Conservation (phyloP, 345 rosid genomes). For the Populus tremula region DNA sequence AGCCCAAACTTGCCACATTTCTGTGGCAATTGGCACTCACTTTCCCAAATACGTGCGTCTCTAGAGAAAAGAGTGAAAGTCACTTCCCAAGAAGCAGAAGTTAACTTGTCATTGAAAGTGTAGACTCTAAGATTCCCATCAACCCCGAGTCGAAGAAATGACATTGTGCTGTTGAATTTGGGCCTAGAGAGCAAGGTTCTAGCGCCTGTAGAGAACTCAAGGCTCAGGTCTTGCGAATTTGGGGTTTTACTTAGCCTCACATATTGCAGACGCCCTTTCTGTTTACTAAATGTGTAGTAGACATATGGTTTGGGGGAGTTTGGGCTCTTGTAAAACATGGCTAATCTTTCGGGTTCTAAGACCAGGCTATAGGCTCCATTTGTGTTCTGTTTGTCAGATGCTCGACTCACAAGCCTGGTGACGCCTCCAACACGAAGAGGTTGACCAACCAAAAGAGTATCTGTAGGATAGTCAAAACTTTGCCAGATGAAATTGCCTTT, state of each 20-base stretch:
- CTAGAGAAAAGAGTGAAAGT: constrained; percentile 39
- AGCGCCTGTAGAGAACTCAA: neutral
- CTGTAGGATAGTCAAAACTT: constrained; percentile 50
- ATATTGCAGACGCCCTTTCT: constrained; percentile 6
- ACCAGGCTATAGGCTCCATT: constrained; percentile 58
- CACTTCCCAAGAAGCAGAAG: constrained; percentile 39
- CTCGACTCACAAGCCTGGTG: constrained; percentile 51
- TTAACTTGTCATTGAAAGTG: constrained; percentile 39
- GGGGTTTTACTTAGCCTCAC: constrained; percentile 5
- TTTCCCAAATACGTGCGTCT: constrained; percentile 16
- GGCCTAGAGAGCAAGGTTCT: constrained; percentile 16
- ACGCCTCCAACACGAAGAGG: constrained; percentile 30
- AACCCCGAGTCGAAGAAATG: constrained; percentile 38
- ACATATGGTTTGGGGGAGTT: constrained; percentile 27
- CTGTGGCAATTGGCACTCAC: constrained; percentile 34
- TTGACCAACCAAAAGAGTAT: constrained; percentile 59
- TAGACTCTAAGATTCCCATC: constrained; percentile 53
- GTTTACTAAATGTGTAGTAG: constrained; percentile 19
- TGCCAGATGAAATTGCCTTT: constrained; percentile 20
- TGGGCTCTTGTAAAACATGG: constrained; percentile 33
- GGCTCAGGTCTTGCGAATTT: constrained; percentile 4
- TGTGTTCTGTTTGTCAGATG: constrained; percentile 26
- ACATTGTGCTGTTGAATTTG: constrained; percentile 36
- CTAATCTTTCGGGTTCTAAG: constrained; percentile 39
- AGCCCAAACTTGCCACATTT: constrained; percentile 36